Evolutionary conservation across 495 filamentous ascomycete species (phyloP).

Genomic region (Chaetomium fimeti): DNA sequence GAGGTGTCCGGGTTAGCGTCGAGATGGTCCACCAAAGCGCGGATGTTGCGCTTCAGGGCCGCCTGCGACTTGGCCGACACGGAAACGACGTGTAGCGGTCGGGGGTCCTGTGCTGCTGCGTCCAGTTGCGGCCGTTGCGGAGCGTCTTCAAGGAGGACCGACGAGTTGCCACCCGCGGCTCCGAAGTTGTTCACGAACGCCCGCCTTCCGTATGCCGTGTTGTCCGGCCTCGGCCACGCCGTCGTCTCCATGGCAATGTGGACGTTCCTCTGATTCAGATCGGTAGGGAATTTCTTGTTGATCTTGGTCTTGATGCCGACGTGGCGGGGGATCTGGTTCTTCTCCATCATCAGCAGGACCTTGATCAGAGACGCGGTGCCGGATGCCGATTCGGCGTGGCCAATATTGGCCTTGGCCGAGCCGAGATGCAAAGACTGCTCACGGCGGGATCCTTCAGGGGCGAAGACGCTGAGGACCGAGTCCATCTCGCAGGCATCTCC

Average conservation of each 20-base stretch:
- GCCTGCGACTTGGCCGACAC: slow-evolving; percentile 48
- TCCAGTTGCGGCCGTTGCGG: slow-evolving; percentile 23
- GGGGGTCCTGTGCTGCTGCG: slow-evolving; percentile 40
- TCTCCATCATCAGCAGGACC: slow-evolving; percentile 76
- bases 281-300: slow-evolving; percentile 69
- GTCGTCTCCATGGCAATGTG: slow-evolving; percentile 56
- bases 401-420: slow-evolving; percentile 79
- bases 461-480: slow-evolving; percentile 71
- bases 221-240: slow-evolving; percentile 56
- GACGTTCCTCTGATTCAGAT: slow-evolving; percentile 68
- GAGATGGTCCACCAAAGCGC: not conserved
- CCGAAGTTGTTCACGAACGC: slow-evolving; percentile 64
- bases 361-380: slow-evolving; percentile 77
- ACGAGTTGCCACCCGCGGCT: slow-evolving; percentile 63
- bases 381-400: slow-evolving; percentile 80
- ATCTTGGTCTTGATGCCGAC: slow-evolving; percentile 64
- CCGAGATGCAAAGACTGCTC: slow-evolving; percentile 71
- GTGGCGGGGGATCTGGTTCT: slow-evolving; percentile 74
- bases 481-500: slow-evolving; percentile 74
- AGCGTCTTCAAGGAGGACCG: slow-evolving; percentile 58
- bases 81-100: slow-evolving; percentile 49
- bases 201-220: slow-evolving; percentile 40
- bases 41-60: slow-evolving; percentile 20
- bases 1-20: not conserved
- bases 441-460: slow-evolving; percentile 55